These are phyloP conservation scores for Aspergillus sclerotialis DNA, from an alignment of 2,329 filamentous ascomycete species.

Conservation along the genomic window DNA sequence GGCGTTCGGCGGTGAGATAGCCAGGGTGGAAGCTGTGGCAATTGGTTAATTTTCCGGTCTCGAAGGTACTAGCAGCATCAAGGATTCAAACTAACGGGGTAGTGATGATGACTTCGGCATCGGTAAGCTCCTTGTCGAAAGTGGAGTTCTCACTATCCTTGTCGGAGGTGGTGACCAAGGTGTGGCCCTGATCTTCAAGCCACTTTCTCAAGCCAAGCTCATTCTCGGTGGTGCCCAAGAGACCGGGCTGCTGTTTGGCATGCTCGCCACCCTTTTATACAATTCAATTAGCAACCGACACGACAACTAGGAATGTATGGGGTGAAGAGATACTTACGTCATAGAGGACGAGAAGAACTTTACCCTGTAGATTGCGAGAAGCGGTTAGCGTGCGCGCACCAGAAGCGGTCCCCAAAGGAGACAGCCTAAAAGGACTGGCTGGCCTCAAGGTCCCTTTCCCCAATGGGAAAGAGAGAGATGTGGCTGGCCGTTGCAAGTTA, in stretches of 20 bases:
- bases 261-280: conserved; percentile 69
- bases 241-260: conserved; percentile 77
- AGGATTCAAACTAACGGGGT: conserved; percentile 70
- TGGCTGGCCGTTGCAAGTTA: conserved; percentile 48
- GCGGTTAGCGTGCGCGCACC: conserved; percentile 58
- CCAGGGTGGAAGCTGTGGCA: conserved; percentile 84
- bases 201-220: conserved; percentile 96
- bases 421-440: conserved; percentile 20
- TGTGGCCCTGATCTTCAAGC: conserved; percentile 96
- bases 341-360: conserved; percentile 90
- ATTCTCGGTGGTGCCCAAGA: conserved; percentile 95
- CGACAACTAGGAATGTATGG: background rate
- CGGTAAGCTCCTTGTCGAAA: conserved; percentile 92
- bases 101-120: conserved; percentile 98
- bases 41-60: too few relatives aligned
- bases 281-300: conserved; percentile 6
- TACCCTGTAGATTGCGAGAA: conserved; percentile 71
- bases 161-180: conserved; percentile 91
- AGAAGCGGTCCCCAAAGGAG: conserved; percentile 38
- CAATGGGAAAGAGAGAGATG: conserved; percentile 44
- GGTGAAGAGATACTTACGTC: conserved; percentile 54
- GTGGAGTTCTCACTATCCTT: conserved; percentile 91
- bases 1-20: conserved; percentile 92
- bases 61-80: too few relatives aligned
- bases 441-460: conserved; percentile 32